phyloP scores from a whole-genome alignment of 2,329 filamentous ascomycete genomes.

The Claviceps sp. region DNA sequence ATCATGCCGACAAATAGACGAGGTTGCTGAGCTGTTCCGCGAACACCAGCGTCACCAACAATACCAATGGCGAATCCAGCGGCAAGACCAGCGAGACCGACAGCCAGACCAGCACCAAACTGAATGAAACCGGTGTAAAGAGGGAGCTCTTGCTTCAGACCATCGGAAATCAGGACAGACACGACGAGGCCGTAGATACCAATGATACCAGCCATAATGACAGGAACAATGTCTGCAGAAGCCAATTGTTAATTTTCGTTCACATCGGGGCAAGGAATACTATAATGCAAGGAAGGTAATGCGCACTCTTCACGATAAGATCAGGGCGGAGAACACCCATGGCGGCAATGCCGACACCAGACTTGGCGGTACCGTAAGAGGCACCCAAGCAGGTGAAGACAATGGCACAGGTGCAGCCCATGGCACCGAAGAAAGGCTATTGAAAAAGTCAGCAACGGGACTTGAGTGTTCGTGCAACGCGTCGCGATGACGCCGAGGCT shows the following conservation, averaged over 20 bases:
- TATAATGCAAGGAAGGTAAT: neutral
- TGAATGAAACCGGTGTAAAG: conserved; percentile 79
- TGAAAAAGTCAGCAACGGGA: conserved; percentile 19
- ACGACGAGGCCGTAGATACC: conserved; percentile 94
- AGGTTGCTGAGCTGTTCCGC: conserved; percentile 73
- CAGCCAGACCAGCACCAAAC: conserved; percentile 68
- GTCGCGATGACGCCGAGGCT: conserved; percentile 9
- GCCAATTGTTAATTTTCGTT: conserved; percentile 9
- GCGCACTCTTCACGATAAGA: conserved; percentile 96
- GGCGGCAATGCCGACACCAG: conserved; percentile 93
- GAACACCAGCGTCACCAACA: conserved; percentile 78
- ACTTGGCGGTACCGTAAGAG: conserved; percentile 97
- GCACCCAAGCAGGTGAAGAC: conserved; percentile 95
- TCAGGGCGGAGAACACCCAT: conserved; percentile 98
- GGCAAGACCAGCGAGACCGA: conserved; percentile 71
- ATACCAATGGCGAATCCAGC: conserved; percentile 81
- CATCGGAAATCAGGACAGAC: conserved; percentile 74
- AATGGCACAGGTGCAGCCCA: conserved; percentile 94
- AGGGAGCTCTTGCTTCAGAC: conserved; percentile 55
- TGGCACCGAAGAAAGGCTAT: conserved; percentile 85
- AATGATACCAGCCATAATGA: conserved; percentile 99
- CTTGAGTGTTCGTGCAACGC: conserved; percentile 9
- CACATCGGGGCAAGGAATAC: neutral
- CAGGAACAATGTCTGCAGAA: conserved; percentile 80
- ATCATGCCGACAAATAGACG: conserved; percentile 95